phyloP scores from a whole-genome alignment of 2,329 filamentous ascomycete genomes.

The Sarocladium oryzae region DNA sequence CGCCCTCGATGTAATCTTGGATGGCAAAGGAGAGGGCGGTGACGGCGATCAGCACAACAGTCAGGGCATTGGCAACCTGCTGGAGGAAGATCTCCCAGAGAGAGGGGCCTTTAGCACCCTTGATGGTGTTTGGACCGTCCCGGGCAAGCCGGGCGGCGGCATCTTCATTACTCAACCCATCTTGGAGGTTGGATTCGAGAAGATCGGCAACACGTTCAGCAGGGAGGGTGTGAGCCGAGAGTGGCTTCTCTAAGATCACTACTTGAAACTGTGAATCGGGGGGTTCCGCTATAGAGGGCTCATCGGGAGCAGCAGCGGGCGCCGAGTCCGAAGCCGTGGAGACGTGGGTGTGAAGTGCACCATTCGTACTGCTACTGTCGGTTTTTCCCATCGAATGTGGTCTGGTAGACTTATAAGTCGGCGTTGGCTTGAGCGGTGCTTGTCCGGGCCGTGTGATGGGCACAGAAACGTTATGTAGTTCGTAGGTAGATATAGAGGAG shows the following conservation, averaged over 20 bases:
- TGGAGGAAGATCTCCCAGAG: constrained; percentile 70
- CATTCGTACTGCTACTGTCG: constrained; percentile 31
- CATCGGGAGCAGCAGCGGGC: constrained; percentile 28
- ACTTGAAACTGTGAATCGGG: constrained; percentile 18
- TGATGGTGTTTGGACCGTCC: constrained; percentile 65
- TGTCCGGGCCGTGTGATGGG: constrained; percentile 2
- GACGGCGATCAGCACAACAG: constrained; percentile 66
- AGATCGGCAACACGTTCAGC: constrained; percentile 26
- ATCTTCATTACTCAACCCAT: constrained; percentile 59
- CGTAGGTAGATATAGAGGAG: constrained; percentile 8
- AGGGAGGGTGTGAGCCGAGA: constrained; percentile 28
- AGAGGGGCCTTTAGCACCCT: constrained; percentile 64
- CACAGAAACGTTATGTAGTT: background rate
- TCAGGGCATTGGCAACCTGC: constrained; percentile 72
- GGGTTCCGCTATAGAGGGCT: constrained; percentile 33
- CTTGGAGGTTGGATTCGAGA: constrained; percentile 35
- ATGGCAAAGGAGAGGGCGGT: constrained; percentile 65
- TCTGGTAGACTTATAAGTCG: constrained; percentile 1
- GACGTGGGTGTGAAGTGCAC: constrained; percentile 33
- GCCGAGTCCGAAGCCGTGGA: constrained; percentile 27
- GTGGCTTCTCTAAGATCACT: constrained; percentile 27
- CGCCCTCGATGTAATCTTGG: constrained; percentile 56
- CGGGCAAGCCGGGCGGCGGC: constrained; percentile 57
- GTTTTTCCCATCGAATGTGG: constrained; percentile 36
- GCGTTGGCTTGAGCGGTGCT: background rate